Base-by-base conservation (phyloP, 768 basidiomycete genomes). In the Phlebiopsis gigantea region DNA sequence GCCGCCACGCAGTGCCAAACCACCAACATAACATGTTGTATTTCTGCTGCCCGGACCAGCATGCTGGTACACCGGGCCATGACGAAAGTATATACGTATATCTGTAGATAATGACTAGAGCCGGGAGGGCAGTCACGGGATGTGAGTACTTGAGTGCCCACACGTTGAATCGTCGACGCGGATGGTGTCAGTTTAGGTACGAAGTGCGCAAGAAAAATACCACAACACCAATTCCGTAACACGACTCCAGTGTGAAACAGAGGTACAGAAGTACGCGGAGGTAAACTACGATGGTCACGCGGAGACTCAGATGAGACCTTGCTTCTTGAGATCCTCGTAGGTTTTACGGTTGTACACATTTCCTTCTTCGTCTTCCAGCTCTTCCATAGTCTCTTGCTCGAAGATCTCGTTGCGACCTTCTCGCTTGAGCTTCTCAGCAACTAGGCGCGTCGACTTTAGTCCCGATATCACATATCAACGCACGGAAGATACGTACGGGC, bases 281-380 rank as follows among this genome's bases (percentile, higher is more conserved):
- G 25, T 42, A 59, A 56, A 55, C 48, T 43, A 53, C 34, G 28
- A 15, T 28, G 12, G n/a, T 8, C n/a, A 24, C 15, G 53, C 29
- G 46, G 42, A 59, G 21, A 59, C 72, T 51, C 73, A 90, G 56
- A 95, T 90, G 56, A 96, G 75, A 56, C 94, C 95, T 69, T 98
- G 95, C 74, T 94, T 93, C 79, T 94, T 96, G 63, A 97, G 77
- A 66, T 96, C 93, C 64, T 96, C 93, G 67, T 94, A 98, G n/a
- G 93, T 96, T 78, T 97, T 97, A 66, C 87, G 85, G 72, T 94
- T 94, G 72, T 98, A 98, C 49, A 98, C 97, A 64, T 99, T 98
- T 15, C 97, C 97, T 69, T 98, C 97, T 46, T 92, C 92, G 68
- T 99, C 97, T 68, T 99, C 97, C 34, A 98, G 80, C 71, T 99